Conservation (phyloP, 768 basidiomycete genomes). For the Calocybe indica region DNA sequence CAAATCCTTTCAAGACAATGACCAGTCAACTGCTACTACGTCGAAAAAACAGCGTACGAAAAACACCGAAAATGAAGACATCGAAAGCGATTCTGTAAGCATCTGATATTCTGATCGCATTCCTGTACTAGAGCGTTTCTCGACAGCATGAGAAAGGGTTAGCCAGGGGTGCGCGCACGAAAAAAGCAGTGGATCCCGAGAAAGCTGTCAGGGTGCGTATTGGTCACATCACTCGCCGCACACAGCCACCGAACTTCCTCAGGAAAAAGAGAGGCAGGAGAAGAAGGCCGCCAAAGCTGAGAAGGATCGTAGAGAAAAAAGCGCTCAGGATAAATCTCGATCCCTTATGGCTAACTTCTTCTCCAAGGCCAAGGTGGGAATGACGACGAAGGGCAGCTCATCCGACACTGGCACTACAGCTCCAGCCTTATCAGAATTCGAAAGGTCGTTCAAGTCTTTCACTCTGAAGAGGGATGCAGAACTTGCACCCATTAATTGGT, state of each 20-base stretch:
- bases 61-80: not conserved
- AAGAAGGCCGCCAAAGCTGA: slow-evolving; percentile 65
- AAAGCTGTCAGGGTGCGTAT: slow-evolving; percentile 48
- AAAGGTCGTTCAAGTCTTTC: slow-evolving; percentile 74
- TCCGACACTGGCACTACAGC: slow-evolving; percentile 24
- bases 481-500: slow-evolving; percentile 73
- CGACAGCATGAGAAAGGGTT: slow-evolving; percentile 9
- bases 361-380: slow-evolving; percentile 46
- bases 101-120: too few species aligned
- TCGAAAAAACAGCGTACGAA: not conserved
- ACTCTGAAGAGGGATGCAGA: slow-evolving; percentile 67
- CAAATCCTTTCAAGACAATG: too few species aligned
- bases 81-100: not conserved
- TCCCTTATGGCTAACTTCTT: slow-evolving; percentile 79
- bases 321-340: slow-evolving; percentile 66
- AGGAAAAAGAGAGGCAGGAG: slow-evolving; percentile 69
- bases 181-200: slow-evolving; percentile 50
- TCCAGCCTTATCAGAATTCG: slow-evolving; percentile 57
- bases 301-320: slow-evolving; percentile 66
- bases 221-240: not conserved
- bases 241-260: slow-evolving; percentile 1
- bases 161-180: slow-evolving; percentile 30
- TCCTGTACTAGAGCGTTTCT: too few species aligned
- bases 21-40: not conserved
- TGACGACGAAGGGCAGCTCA: slow-evolving; percentile 16